A percentile compares a stretch with the other conserved stretches of the same genome.
phyloP scores from a whole-genome alignment of 768 basidiomycete species.

The Cystofilobasidium ferigula region DNA sequence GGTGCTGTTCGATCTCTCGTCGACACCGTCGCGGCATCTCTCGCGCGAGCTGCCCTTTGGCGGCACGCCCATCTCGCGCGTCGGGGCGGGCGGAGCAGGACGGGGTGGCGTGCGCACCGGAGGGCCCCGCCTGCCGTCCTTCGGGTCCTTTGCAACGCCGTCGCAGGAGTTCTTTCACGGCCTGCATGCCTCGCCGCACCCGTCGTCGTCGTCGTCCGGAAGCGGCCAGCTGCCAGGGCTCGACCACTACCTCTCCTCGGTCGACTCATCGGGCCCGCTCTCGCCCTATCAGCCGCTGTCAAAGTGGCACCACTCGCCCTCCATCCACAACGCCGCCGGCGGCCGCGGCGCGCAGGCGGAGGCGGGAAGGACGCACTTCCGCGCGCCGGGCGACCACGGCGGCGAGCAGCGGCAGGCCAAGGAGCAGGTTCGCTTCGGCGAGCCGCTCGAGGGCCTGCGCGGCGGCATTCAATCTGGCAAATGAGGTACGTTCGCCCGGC shows the following conservation, averaged over 20 bases:
- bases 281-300: slow-evolving; percentile 19
- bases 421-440: slow-evolving; percentile 22
- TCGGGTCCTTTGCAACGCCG: slow-evolving; percentile 14
- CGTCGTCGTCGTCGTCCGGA: background rate
- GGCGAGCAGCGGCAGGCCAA: slow-evolving; percentile 6
- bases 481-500: too few species aligned
- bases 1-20: slow-evolving; percentile 15
- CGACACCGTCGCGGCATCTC: slow-evolving; percentile 18
- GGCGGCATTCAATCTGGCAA: background rate
- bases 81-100: background rate
- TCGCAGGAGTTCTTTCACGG: slow-evolving; percentile 21
- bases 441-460: slow-evolving; percentile 7
- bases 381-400: background rate
- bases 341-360: background rate
- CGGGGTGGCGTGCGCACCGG: too few species aligned
- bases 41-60: slow-evolving; percentile 15
- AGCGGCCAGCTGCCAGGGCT: background rate
- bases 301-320: slow-evolving; percentile 13
- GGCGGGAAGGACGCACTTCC: background rate
- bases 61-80: slow-evolving; percentile 15
- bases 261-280: slow-evolving; percentile 14
- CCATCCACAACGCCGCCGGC: background rate
- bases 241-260: slow-evolving; percentile 16
- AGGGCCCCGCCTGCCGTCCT: background rate
- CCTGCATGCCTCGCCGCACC: slow-evolving; percentile 16